Evolutionary conservation across 2,329 filamentous ascomycete genomes (phyloP).

Genomic region (Chrysoporthe austroafricana): DNA sequence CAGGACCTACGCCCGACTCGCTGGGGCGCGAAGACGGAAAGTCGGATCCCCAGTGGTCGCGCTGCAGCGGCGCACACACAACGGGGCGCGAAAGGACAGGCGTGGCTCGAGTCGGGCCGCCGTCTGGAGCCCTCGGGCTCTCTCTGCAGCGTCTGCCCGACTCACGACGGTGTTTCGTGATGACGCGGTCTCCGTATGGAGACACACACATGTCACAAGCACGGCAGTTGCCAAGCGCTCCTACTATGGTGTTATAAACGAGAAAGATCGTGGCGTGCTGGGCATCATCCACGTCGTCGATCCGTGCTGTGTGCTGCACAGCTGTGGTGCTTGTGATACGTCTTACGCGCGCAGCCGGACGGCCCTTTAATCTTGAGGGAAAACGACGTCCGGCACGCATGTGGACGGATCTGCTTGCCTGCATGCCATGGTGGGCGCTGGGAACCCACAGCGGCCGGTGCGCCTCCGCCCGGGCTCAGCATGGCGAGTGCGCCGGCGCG

Average conservation of each 20-base stretch:
- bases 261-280: slow-evolving; percentile 4
- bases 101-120: background rate
- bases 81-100: background rate
- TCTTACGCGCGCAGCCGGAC: too few species aligned
- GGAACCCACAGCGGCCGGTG: background rate
- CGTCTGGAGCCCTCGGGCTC: background rate
- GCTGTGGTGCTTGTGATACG: background rate
- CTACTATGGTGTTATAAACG: background rate
- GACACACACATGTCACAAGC: background rate
- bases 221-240: background rate
- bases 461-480: background rate
- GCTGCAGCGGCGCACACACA: background rate
- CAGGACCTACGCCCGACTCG: background rate
- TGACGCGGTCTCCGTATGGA: background rate
- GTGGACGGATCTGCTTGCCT: background rate
- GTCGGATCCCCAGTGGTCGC: background rate
- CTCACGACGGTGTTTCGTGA: background rate
- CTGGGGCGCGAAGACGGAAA: background rate
- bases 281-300: background rate
- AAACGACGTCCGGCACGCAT: background rate
- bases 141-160: background rate
- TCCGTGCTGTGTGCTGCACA: background rate
- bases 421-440: background rate
- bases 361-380: too few species aligned
- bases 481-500: background rate